Conservation (phyloP, 305 asterid genomes). For the Monarda citriodora region DNA sequence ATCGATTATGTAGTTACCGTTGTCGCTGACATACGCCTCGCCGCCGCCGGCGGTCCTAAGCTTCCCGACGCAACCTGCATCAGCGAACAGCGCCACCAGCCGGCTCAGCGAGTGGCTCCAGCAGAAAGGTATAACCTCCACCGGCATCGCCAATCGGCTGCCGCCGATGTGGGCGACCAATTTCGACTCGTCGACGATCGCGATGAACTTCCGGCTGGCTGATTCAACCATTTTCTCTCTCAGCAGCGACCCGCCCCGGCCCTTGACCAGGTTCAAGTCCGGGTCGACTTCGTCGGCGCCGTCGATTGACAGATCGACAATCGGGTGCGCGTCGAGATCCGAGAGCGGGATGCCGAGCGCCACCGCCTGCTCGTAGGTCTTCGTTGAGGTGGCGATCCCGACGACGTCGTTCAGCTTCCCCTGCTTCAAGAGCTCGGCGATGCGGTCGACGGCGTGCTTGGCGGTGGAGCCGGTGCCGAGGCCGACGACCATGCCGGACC, state of each 20-base stretch:
- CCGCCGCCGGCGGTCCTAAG: conserved; percentile 46
- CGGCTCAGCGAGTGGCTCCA: conserved; percentile 70
- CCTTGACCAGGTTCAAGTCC: conserved; percentile 79
- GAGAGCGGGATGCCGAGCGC: conserved; percentile 71
- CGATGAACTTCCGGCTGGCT: conserved; percentile 59
- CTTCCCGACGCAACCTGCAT: conserved; percentile 72
- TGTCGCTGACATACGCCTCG: conserved; percentile 67
- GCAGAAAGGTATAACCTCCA: conserved; percentile 84
- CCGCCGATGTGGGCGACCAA: conserved; percentile 70
- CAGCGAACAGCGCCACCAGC: conserved; percentile 66
- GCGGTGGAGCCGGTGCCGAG: conserved; percentile 98
- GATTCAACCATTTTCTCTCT: conserved; percentile 92
- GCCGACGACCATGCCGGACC: conserved; percentile 94
- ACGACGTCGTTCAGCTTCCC: conserved; percentile 66
- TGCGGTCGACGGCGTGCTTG: conserved; percentile 80
- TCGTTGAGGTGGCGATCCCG: conserved; percentile 81
- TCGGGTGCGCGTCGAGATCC: conserved; percentile 75
- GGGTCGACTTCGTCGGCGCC: conserved; percentile 98
- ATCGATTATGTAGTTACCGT: conserved; percentile 80
- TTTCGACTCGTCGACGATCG: conserved; percentile 85
- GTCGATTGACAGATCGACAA: conserved; percentile 77
- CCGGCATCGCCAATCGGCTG: conserved; percentile 88
- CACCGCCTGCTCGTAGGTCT: conserved; percentile 68
- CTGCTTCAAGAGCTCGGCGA: conserved; percentile 54
- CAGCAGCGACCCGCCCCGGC: conserved; percentile 88